These are phyloP conservation scores for Podospora conica DNA, from an alignment of 495 filamentous ascomycete genomes.

Conservation along the genomic window DNA sequence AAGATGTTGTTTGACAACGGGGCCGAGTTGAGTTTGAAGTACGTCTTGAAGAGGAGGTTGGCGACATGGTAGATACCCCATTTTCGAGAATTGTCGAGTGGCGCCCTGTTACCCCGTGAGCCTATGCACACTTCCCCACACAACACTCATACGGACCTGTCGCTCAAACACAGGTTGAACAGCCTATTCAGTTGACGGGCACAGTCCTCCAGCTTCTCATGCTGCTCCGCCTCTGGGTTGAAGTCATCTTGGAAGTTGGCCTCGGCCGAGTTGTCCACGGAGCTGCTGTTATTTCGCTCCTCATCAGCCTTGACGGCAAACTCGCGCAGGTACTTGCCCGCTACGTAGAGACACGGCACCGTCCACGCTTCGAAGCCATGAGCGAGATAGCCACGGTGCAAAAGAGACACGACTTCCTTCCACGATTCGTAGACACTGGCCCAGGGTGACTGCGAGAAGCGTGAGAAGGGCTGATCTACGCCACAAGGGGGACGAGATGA, in stretches of 20 bases:
- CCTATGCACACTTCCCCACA: neutral
- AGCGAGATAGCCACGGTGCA: constrained; percentile 70
- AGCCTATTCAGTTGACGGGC: constrained; percentile 81
- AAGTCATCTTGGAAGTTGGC: constrained; percentile 69
- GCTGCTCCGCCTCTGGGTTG: constrained; percentile 60
- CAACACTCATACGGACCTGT: constrained; percentile 57
- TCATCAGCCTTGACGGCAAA: constrained; percentile 88
- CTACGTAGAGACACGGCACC: constrained; percentile 77
- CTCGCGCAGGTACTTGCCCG: constrained; percentile 71
- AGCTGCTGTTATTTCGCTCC: constrained; percentile 44
- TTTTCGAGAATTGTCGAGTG: constrained; percentile 85
- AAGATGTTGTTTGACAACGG: constrained; percentile 87
- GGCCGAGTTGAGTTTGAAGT: constrained; percentile 90
- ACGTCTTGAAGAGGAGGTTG: constrained; percentile 94
- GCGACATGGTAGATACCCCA: constrained; percentile 93
- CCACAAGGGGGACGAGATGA: neutral
- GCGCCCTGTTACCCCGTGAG: constrained; percentile 50
- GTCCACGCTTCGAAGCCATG: constrained; percentile 75
- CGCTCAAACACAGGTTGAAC: constrained; percentile 79
- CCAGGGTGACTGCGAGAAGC: constrained; percentile 52
- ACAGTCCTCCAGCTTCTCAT: constrained; percentile 80
- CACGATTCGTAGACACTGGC: constrained; percentile 72
- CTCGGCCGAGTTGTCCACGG: constrained; percentile 38
- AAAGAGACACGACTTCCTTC: constrained; percentile 65
- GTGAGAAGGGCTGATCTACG: neutral